A percentile compares a stretch with the other conserved stretches of the same genome.
These are phyloP conservation scores for Neurospora hispaniola DNA, from an alignment of 495 filamentous ascomycete species.

Conservation along the genomic window DNA sequence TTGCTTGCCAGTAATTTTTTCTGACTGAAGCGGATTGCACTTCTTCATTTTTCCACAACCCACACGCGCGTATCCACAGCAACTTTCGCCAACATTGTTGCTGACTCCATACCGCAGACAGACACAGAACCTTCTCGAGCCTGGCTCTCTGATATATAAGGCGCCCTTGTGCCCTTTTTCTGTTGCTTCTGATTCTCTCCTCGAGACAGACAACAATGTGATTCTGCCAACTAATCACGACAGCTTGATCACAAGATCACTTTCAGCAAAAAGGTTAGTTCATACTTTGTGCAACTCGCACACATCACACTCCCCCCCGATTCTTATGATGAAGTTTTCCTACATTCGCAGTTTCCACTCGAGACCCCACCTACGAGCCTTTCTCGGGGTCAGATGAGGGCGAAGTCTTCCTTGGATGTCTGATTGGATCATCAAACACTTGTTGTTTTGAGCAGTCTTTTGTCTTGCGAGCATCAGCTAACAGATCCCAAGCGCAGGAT, in stretches of 20 bases:
- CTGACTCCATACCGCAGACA: neutral
- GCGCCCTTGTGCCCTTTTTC: neutral
- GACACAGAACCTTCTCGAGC: neutral
- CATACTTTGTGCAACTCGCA: neutral
- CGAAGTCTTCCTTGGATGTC: constrained; percentile 56
- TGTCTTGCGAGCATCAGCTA: constrained; percentile 1
- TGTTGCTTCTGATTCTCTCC: neutral
- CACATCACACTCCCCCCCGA: constrained; percentile 7
- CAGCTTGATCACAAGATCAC: neutral
- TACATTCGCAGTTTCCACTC: constrained; percentile 63
- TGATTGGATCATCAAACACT: constrained; percentile 29
- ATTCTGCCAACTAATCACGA: neutral
- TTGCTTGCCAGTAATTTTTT: constrained; percentile 98
- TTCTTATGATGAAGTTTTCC: constrained; percentile 43
- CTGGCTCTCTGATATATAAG: neutral
- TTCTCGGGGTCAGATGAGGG: constrained; percentile 43
- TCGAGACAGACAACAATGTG: neutral
- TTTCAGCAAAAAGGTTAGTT: constrained; percentile 14
- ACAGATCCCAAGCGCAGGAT: constrained; percentile 11
- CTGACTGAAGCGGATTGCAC: constrained; percentile 39
- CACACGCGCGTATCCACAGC: constrained; percentile 2
- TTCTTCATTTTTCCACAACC: constrained; percentile 6
- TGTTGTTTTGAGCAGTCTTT: constrained; percentile 4
- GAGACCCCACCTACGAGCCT: constrained; percentile 46
- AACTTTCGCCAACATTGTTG: neutral